Evolutionary conservation across 169 alveolate species (phyloP), one percentile per base, ranked within the genome.

Genomic region (Babesia caballi): DNA sequence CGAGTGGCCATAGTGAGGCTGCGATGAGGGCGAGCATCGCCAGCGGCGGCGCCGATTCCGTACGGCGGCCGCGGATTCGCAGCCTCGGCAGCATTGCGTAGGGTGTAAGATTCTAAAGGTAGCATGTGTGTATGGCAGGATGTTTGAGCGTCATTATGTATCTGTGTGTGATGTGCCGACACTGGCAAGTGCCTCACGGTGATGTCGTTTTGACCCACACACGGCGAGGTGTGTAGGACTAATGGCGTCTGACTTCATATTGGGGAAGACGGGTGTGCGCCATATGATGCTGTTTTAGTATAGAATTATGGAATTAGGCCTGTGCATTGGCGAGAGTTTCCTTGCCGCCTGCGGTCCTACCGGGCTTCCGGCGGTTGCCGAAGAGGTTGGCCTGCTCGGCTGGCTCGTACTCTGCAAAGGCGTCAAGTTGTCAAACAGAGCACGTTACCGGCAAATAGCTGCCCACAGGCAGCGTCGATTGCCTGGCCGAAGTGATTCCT

Each of bases 381-480:
- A 73, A 60, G 32, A 59, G 75, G 27, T 41, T 21, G 32, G 58
- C 19, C 27, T 50, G 40, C 7, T 58, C 74, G 35, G 47, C 73
- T 8, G 84, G 75, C 21, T 73, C 84, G 33, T 73, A 73, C 19
- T 47, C 84, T 73, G 60, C 40, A 8, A n/a, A 8, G 0, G 7
- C 17, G 27, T 58, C 5, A n/a, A 19, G 17, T 25, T 1, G 14
- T 19, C 14, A 5, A 32, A 28, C 3, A 53, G 25, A 12, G 33
- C 44, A 50, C 21, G 36, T 25, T 36, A 88, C 91, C 92, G 59
- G 93, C 91, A 46, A 65, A 85, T 41, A 91, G 84, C 46, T 91
- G 95, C 36, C 95, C 95, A 44, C 95, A 91, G 15, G 95, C 95
- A 1, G 95, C 95, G 49, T 91, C 95, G 36, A 91, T 91, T 25